phyloP scores from a whole-genome alignment of 108 stramenopile species.

The Nitzschia palea region DNA sequence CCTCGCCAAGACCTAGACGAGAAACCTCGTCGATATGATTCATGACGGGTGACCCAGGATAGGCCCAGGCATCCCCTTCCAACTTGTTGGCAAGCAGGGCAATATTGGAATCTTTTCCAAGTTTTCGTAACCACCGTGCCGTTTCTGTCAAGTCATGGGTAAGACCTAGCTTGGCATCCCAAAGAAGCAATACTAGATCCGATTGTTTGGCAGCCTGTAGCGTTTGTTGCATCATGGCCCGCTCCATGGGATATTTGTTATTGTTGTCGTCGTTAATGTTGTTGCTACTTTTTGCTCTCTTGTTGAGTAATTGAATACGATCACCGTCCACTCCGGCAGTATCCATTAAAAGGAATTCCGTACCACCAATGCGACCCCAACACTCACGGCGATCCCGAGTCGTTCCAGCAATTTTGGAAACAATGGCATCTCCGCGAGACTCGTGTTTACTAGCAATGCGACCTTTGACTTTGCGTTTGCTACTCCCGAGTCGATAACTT shows the following conservation, averaged over 20 bases:
- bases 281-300: background rate
- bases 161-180: conserved; percentile 77
- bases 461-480: conserved; percentile 23
- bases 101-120: conserved; percentile 42
- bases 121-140: conserved; percentile 76
- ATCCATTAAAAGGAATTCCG: conserved; percentile 78
- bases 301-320: conserved; percentile 58
- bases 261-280: too few relatives aligned
- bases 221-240: conserved; percentile 80
- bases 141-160: conserved; percentile 71
- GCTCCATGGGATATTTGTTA: conserved; percentile 43
- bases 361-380: conserved; percentile 80
- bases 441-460: conserved; percentile 43
- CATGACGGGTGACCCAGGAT: conserved; percentile 51
- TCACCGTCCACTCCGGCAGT: conserved; percentile 93
- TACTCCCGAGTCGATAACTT: conserved; percentile 57
- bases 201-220: conserved; percentile 65
- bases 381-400: conserved; percentile 88
- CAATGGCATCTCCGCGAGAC: conserved; percentile 76
- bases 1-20: conserved; percentile 79
- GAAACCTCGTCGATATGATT: conserved; percentile 67
- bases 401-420: conserved; percentile 78
- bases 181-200: conserved; percentile 79
- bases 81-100: conserved; percentile 81
- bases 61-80: conserved; percentile 79